phyloP scores from a whole-genome alignment of 371 early-diverging fungal species.

The Mortierella sp. region DNA sequence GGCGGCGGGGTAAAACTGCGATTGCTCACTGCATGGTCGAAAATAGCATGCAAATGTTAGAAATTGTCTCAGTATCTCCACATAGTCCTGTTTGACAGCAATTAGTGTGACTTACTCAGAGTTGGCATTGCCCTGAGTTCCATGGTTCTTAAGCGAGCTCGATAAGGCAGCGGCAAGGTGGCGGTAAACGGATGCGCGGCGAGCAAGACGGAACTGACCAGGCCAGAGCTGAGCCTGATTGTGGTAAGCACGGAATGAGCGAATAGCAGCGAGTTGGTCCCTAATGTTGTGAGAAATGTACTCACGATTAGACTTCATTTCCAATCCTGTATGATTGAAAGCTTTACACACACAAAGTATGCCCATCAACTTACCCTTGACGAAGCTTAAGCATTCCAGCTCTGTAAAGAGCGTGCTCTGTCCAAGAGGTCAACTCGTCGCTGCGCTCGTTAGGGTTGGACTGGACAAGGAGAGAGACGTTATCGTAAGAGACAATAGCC shows the following conservation, averaged over 20 bases:
- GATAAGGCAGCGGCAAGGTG: conserved; percentile 58
- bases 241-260: conserved; percentile 70
- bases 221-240: conserved; percentile 61
- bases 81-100: neutral
- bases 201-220: conserved; percentile 61
- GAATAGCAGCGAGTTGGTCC: conserved; percentile 53
- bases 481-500: conserved; percentile 68
- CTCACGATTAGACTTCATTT: neutral
- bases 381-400: conserved; percentile 68
- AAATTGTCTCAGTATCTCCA: neutral
- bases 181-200: conserved; percentile 65
- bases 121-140: conserved; percentile 51
- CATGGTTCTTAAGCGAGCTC: conserved; percentile 62
- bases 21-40: conserved; percentile 35
- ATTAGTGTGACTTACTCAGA: conserved; percentile 44
- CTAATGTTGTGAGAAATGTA: conserved; percentile 19
- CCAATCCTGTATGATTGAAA: neutral
- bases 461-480: conserved; percentile 60
- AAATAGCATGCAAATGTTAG: conserved; percentile 2
- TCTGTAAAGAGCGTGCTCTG: conserved; percentile 80
- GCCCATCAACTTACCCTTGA: conserved; percentile 59
- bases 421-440: conserved; percentile 74
- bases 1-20: conserved; percentile 43
- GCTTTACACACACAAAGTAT: neutral
- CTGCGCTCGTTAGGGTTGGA: conserved; percentile 58